Evolutionary conservation across 2,329 filamentous ascomycete genomes (phyloP).

Genomic region (Cladobotryum mycophilum): DNA sequence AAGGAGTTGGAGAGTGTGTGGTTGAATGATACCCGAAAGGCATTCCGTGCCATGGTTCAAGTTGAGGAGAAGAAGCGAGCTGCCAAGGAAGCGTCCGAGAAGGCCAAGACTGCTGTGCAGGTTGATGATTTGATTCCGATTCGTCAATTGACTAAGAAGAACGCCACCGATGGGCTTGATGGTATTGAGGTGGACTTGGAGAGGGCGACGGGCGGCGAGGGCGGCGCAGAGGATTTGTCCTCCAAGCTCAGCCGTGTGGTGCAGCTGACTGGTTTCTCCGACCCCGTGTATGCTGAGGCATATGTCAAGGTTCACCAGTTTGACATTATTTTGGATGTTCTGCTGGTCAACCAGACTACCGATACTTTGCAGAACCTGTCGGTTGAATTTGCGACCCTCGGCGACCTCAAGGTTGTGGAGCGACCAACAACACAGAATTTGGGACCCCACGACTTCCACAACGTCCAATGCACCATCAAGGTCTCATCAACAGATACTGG

Average conservation of each 20-base stretch:
- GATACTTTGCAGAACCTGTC: conserved; percentile 96
- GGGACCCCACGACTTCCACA: conserved; percentile 92
- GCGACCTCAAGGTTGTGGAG: conserved; percentile 96
- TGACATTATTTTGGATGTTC: conserved; percentile 92
- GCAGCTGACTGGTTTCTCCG: conserved; percentile 95
- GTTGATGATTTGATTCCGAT: conserved; percentile 94
- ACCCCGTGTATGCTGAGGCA: conserved; percentile 96
- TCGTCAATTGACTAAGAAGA: conserved; percentile 89
- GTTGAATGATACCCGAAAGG: conserved; percentile 88
- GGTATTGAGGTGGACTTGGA: conserved; percentile 87
- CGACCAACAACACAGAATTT: conserved; percentile 94
- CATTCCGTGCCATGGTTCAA: conserved; percentile 94
- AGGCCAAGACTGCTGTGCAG: conserved; percentile 88
- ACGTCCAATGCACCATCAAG: conserved; percentile 97
- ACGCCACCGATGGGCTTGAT: conserved; percentile 71
- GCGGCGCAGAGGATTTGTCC: conserved; percentile 73
- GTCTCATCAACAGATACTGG: conserved; percentile 97
- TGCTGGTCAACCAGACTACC: conserved; percentile 93
- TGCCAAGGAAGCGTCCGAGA: conserved; percentile 88
- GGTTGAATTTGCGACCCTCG: conserved; percentile 96
- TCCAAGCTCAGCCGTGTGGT: conserved; percentile 95
- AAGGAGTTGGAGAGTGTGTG: conserved; percentile 91
- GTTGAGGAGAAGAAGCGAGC: conserved; percentile 96
- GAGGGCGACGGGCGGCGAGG: conserved; percentile 87
- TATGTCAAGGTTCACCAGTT: conserved; percentile 99